Evolutionary conservation across 106 monocot genomes (phyloP).

Genomic region (Apostasia shenzhenica): DNA sequence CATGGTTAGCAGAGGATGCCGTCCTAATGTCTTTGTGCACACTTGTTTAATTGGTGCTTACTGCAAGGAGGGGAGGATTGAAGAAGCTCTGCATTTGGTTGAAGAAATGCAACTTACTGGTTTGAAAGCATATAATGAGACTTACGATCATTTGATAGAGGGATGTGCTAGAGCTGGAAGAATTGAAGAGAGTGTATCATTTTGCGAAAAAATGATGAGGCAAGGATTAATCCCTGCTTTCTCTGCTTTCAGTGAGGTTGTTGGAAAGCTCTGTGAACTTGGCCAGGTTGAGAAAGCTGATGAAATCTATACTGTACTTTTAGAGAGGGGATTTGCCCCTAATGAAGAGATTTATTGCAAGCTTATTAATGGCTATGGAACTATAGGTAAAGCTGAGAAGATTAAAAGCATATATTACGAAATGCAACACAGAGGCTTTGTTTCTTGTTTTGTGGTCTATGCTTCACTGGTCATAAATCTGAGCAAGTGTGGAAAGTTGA

Average conservation of each 20-base stretch:
- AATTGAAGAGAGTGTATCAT: constrained; percentile 35
- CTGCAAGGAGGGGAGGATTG: constrained; percentile 30
- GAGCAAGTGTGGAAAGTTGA: constrained; percentile 43
- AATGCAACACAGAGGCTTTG: constrained; percentile 51
- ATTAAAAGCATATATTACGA: constrained; percentile 57
- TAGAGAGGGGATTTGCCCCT: constrained; percentile 59
- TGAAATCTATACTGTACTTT: constrained; percentile 41
- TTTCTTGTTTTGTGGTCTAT: constrained; percentile 18
- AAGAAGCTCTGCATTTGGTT: constrained; percentile 40
- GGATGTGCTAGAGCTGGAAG: constrained; percentile 38
- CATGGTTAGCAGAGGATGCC: constrained; percentile 56
- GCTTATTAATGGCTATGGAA: constrained; percentile 66
- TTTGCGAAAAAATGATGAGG: constrained; percentile 42
- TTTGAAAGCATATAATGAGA: constrained; percentile 62
- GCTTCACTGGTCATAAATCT: constrained; percentile 40
- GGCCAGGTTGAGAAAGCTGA: constrained; percentile 56
- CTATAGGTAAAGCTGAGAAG: constrained; percentile 21
- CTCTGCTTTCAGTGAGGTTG: constrained; percentile 38
- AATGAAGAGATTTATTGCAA: constrained; percentile 35
- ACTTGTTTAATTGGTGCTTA: constrained; percentile 44
- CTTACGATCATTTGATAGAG: constrained; percentile 54
- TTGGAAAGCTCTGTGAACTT: constrained; percentile 35
- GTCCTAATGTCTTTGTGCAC: constrained; percentile 49
- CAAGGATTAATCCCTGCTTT: constrained; percentile 36
- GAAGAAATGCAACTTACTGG: constrained; percentile 44